phyloP scores from a whole-genome alignment of 2,329 filamentous ascomycete genomes.

The Helicocarpus griseus region DNA sequence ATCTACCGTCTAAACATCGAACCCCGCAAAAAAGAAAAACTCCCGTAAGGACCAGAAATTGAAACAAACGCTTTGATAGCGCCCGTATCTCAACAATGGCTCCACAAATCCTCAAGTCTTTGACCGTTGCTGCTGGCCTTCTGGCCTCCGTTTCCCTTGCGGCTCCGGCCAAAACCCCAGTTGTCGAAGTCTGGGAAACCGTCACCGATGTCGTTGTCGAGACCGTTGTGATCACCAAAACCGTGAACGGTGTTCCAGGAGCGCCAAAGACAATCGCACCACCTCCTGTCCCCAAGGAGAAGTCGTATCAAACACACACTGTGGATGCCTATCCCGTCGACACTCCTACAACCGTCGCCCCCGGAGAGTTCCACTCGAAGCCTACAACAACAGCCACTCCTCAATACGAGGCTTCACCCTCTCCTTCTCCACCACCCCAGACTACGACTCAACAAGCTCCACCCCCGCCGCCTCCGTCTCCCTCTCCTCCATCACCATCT shows the following conservation, averaged over 20 bases:
- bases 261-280: constrained; percentile 38
- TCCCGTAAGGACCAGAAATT: not conserved
- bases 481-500: constrained; percentile 6
- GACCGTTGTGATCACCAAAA: constrained; percentile 25
- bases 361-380: constrained; percentile 5
- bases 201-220: constrained; percentile 14
- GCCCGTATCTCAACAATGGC: constrained; percentile 9
- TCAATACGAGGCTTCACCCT: constrained; percentile 11
- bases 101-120: constrained; percentile 12
- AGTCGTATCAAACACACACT: constrained; percentile 3
- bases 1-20: too few relatives aligned
- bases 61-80: constrained; percentile 5
- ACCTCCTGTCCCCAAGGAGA: constrained; percentile 16
- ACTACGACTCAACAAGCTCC: constrained; percentile 12
- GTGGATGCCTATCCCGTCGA: constrained; percentile 9
- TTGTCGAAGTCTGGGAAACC: constrained; percentile 5
- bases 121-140: constrained; percentile 13
- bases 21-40: not conserved
- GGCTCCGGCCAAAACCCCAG: constrained; percentile 9
- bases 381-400: constrained; percentile 2
- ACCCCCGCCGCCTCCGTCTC: constrained; percentile 7
- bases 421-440: constrained; percentile 14
- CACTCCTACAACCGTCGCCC: constrained; percentile 6
- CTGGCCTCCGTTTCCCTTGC: constrained; percentile 11
- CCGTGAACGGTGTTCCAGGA: constrained; percentile 39